Evolutionary conservation across 2,329 filamentous ascomycete species (phyloP), one percentile per base, ranked within the genome.

Genomic region (Cadophora gregata): DNA sequence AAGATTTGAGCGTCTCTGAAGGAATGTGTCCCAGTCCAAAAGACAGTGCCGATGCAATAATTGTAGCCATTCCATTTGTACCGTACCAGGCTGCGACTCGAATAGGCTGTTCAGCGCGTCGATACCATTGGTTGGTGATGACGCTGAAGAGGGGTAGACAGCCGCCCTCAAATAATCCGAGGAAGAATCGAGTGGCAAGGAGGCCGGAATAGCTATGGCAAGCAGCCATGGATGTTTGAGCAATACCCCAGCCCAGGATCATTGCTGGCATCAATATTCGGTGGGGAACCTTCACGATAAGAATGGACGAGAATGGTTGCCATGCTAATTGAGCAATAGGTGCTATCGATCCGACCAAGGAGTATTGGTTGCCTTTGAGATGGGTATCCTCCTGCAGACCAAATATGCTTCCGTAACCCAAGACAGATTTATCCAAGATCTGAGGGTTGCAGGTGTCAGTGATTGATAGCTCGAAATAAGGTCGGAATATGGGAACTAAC

Each of bases 131-230:
- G 10, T 77, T 76, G 9, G 77, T 80, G 3, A 80, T 75, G 38
- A 80, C 69, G 27, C 77, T 75, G 60, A 78, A 80, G 5, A 78
- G 77, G 0, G 79, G 79, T 51, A 76, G 72, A 64, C 78, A 75
- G 77, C 89, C 90, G 21, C 87, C 87, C 80, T 93, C 89, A 67
- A 90, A 90, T 0, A 92, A 56, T 6, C 94, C 94, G 1, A 97
- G 84, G 77, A 97, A 94, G 82, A 97, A 97, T 48, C 93, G 87
- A 2, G 91, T 92, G 0, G 88, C 85, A 59, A 97, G 83, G 29
- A 97, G 81, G 1, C 93, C 92, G 42, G 84, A 81, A 79, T 93
- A 97, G 76, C 86, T 96, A 29, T 64, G 67, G 45, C 70, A 75
- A 4, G 77, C 81, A 1, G 81, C 81, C 82, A 84, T 83, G 27